Evolutionary conservation across 495 filamentous ascomycete genomes (phyloP).

Genomic region (Penicilliopsis zonata): DNA sequence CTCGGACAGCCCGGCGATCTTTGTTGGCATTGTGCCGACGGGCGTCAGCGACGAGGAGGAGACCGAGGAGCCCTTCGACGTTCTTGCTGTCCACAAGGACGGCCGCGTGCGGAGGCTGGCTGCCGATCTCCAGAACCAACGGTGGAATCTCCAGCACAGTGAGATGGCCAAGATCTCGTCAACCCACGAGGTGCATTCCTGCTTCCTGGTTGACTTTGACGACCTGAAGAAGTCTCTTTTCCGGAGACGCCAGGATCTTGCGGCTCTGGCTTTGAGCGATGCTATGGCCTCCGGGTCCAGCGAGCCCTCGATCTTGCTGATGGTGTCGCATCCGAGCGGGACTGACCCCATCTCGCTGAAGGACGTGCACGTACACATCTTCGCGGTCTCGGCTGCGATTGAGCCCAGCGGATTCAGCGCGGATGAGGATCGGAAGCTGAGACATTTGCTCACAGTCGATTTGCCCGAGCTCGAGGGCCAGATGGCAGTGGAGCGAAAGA

Average conservation of each 20-base stretch:
- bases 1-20: conserved; percentile 27
- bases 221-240: conserved; percentile 31
- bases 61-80: conserved; percentile 20
- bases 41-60: conserved; percentile 11
- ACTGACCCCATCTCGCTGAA: conserved; percentile 16
- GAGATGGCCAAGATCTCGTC: conserved; percentile 21
- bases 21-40: conserved; percentile 27
- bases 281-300: conserved; percentile 12
- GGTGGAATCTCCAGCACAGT: conserved; percentile 30
- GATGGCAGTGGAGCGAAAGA: conserved; percentile 11
- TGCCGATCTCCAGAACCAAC: conserved; percentile 26
- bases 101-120: conserved; percentile 29
- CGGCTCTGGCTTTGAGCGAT: conserved; percentile 25
- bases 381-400: conserved; percentile 21
- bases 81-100: conserved; percentile 36
- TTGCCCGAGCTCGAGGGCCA: conserved; percentile 19
- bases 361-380: conserved; percentile 30
- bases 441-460: conserved; percentile 26
- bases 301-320: conserved; percentile 26
- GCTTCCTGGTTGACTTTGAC: conserved; percentile 34
- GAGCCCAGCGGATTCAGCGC: conserved; percentile 5
- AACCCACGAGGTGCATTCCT: conserved; percentile 20
- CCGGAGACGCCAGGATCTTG: conserved; percentile 31
- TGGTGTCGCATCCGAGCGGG: conserved; percentile 27
- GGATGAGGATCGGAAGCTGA: conserved; percentile 25